These are phyloP conservation scores for Backusella circina DNA, from an alignment of 192 early-diverging fungal genomes.

Conservation along the genomic window DNA sequence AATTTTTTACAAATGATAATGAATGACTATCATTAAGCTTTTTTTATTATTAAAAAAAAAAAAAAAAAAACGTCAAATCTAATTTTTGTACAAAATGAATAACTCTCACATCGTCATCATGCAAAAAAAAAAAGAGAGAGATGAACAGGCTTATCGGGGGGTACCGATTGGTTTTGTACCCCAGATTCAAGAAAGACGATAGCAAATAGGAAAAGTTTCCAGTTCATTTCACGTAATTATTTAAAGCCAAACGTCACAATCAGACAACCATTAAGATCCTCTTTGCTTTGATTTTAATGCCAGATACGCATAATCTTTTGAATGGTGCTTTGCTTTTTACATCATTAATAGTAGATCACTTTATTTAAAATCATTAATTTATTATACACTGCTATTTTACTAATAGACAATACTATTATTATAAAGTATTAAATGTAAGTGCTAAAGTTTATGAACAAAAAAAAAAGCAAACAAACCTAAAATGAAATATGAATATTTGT, in stretches of 20 bases:
- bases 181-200: not conserved
- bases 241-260: not conserved
- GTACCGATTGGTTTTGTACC: not conserved
- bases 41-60: not conserved
- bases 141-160: not conserved
- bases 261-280: too few species aligned
- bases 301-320: not conserved
- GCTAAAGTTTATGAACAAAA: too few species aligned
- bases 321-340: not conserved
- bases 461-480: too few species aligned
- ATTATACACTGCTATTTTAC: too few species aligned
- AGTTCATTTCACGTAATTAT: not conserved
- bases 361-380: too few species aligned
- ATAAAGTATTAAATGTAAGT: not conserved
- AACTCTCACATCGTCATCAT: not conserved
- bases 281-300: not conserved
- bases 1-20: not conserved
- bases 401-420: not conserved
- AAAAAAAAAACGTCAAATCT: not conserved
- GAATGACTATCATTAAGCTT: not conserved
- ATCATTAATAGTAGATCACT: not conserved
- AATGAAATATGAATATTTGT: too few species aligned
- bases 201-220: conserved; percentile 3
- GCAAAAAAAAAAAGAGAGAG: not conserved
- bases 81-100: not conserved